phyloP scores from a whole-genome alignment of 352 stramenopile species.

The Phytophthora lateralis region DNA sequence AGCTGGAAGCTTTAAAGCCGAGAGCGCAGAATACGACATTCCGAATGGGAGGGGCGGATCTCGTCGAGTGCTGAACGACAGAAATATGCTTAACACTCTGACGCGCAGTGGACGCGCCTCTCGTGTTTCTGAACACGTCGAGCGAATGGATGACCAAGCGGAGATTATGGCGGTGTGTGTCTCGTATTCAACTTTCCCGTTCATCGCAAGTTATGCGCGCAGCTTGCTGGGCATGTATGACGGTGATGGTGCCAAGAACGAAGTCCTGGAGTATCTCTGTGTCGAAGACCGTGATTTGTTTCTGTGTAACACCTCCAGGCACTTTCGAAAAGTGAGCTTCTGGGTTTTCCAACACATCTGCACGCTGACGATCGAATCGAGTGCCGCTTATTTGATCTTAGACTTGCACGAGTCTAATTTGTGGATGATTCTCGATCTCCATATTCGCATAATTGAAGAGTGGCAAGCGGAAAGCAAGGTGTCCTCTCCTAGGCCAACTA shows the following conservation, averaged over 20 bases:
- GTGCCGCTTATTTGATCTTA: conserved; percentile 77
- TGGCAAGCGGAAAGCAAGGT: conserved; percentile 40
- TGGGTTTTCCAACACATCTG: conserved; percentile 87
- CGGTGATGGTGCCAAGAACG: conserved; percentile 66
- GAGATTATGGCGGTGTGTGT: conserved; percentile 77
- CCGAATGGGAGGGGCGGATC: conserved; percentile 20
- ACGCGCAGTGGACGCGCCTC: conserved; percentile 64
- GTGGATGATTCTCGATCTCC: conserved; percentile 82
- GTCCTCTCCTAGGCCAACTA: conserved; percentile 5
- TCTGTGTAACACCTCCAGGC: conserved; percentile 64
- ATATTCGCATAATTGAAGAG: conserved; percentile 75
- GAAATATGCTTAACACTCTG: conserved; percentile 72
- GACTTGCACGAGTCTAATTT: conserved; percentile 83
- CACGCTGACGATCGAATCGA: conserved; percentile 72
- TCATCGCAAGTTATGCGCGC: conserved; percentile 85
- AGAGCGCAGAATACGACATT: conserved; percentile 37
- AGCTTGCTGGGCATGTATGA: conserved; percentile 78
- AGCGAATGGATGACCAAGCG: conserved; percentile 71
- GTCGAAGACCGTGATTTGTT: conserved; percentile 63
- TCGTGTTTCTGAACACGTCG: conserved; percentile 64
- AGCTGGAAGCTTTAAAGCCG: conserved; percentile 22
- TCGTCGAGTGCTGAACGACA: conserved; percentile 27
- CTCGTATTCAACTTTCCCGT: conserved; percentile 84
- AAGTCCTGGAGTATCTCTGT: conserved; percentile 58
- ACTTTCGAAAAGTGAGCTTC: conserved; percentile 80